Evolutionary conservation across 768 basidiomycete species (phyloP), one percentile per base, ranked within the genome.

Genomic region (Mycena rosella): DNA sequence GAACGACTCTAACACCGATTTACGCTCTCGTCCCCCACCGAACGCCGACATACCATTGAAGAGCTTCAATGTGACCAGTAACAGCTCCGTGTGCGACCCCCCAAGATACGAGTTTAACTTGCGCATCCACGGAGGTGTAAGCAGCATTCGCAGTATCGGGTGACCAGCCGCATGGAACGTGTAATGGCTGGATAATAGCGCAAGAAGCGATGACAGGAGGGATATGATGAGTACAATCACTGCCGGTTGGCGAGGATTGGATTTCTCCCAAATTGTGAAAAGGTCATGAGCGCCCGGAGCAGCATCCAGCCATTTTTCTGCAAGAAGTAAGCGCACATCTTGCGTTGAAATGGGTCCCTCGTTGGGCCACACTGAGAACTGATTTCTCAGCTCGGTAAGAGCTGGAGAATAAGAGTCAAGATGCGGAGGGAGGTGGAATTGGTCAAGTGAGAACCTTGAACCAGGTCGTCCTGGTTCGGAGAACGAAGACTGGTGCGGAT

Each of bases 111-210:
- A 82, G 65, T 89, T 90, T 44, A 95, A 73, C 20, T 84, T 83
- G 36, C 87, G 84, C 60, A 84, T 81, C 77, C 86, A 89, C 30
- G 83, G 78, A 0, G 87, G 83, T 1, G 86, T 84, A 38, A 95
- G 80, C 13, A 94, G 72, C 2, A 76, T 80, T 71, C 88, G 90
- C 55, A 93, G 78, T 36, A 95, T 86, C 0, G 91, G 84, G 40
- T 85, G 79, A 0, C 92, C 93, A 26, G 87, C 75, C 0, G 83
- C 67, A 69, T 95, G 93, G 73, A 89, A 87, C 5, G 88, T 85
- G 67, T 92, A 91, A 55, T 95, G 93, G 5, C 83, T 80, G 4
- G 91, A 89, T 17, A 93, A 79, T 0, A 96, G 78, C 6, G 79
- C 82, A 61, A 95, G 73, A n/a, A 93, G 68, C 0, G 86, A 82